A percentile compares a stretch with the other conserved stretches of the same genome.
phyloP scores from a whole-genome alignment of 257 asterid genomes.

The Ligustrum vulgare region DNA sequence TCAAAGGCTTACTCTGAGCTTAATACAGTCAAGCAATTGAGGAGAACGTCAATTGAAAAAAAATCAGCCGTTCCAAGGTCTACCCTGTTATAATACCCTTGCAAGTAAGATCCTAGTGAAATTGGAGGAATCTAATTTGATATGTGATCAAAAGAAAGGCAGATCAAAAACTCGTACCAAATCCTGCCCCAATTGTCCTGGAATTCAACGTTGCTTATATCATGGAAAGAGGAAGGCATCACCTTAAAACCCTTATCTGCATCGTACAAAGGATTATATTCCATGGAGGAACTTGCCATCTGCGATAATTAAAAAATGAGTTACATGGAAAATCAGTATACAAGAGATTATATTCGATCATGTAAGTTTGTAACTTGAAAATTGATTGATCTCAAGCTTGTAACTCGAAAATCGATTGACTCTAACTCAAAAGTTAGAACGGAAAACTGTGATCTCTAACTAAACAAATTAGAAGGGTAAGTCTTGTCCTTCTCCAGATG shows the following conservation, averaged over 20 bases:
- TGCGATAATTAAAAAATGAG: constrained; percentile 31
- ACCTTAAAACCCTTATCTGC: constrained; percentile 76
- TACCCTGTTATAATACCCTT: constrained; percentile 57
- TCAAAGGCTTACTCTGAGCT: constrained; percentile 81
- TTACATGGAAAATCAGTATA: not conserved
- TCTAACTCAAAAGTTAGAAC: too few relatives aligned
- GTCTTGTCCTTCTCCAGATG: too few relatives aligned
- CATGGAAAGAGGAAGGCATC: constrained; percentile 95
- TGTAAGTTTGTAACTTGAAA: too few relatives aligned
- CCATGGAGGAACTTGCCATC: constrained; percentile 80
- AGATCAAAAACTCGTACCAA: constrained; percentile 50
- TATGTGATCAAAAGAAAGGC: not conserved
- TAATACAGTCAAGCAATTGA: constrained; percentile 86
- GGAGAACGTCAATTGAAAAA: constrained; percentile 87
- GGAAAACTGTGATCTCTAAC: too few relatives aligned
- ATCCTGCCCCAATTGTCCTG: constrained; percentile 97
- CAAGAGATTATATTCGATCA: too few relatives aligned
- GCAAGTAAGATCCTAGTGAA: not conserved
- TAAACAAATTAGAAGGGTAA: too few relatives aligned
- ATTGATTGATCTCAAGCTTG: too few relatives aligned
- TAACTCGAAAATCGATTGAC: too few relatives aligned
- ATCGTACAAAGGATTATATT: constrained; percentile 77
- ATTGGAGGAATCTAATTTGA: not conserved
- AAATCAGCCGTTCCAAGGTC: constrained; percentile 95
- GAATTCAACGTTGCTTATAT: constrained; percentile 83